phyloP scores from a whole-genome alignment of 257 asterid species.

The Ballota nigra region DNA sequence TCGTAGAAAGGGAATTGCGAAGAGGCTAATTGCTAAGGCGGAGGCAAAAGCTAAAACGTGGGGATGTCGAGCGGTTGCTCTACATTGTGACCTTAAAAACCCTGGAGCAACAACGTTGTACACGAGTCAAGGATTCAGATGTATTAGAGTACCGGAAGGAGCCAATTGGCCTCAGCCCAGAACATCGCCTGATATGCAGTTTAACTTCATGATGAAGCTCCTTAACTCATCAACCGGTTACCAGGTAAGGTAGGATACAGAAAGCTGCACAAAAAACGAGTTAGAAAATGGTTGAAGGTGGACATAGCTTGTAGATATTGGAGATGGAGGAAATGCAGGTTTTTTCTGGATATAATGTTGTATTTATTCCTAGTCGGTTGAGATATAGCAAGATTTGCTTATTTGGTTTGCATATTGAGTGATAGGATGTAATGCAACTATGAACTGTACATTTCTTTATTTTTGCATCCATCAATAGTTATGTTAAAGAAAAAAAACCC shows the following conservation, averaged over 20 bases:
- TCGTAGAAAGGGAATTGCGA: conserved; percentile 80
- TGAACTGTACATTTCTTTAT: neutral
- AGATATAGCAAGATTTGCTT: neutral
- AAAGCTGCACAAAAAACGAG: neutral
- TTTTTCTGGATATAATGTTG: conserved; percentile 24
- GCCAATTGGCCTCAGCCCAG: conserved; percentile 93
- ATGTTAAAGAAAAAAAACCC: neutral
- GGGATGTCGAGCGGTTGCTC: conserved; percentile 88
- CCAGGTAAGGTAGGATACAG: neutral
- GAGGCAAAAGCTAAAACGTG: conserved; percentile 77
- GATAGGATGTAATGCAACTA: neutral
- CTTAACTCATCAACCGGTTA: conserved; percentile 28
- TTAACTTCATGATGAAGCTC: conserved; percentile 87
- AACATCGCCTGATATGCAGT: conserved; percentile 53
- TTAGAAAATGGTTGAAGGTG: neutral
- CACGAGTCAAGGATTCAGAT: conserved; percentile 57
- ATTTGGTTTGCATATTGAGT: neutral
- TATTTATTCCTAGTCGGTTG: neutral
- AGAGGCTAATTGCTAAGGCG: conserved; percentile 62
- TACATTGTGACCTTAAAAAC: conserved; percentile 73
- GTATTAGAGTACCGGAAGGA: conserved; percentile 59
- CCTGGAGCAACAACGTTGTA: conserved; percentile 70
- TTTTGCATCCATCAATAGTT: neutral
- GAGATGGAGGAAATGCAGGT: conserved; percentile 3
- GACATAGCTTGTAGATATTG: conserved; percentile 13